Percentiles rank a stretch among this genome's conserved stretches.
Evolutionary conservation across 2,329 filamentous ascomycete genomes (phyloP).

Genomic region (Lachnellula suecica): DNA sequence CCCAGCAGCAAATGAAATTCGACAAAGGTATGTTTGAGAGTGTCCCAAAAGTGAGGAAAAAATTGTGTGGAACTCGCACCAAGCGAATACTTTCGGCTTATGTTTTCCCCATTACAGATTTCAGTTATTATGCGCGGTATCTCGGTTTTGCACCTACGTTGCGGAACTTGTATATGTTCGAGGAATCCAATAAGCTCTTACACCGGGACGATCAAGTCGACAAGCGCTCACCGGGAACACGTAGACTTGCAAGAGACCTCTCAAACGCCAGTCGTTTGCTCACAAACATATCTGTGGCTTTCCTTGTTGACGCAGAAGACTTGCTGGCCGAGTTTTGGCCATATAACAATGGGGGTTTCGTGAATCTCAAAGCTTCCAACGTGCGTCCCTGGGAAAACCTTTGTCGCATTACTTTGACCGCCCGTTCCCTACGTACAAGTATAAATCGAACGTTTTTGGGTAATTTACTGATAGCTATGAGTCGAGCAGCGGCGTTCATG

Average conservation of each 20-base stretch:
- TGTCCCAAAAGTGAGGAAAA: background rate
- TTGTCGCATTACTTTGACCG: constrained; percentile 3
- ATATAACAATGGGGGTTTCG: background rate
- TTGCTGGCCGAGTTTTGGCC: constrained; percentile 4
- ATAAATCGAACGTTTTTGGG: background rate
- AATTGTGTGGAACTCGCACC: background rate
- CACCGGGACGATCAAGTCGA: background rate
- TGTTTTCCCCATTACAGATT: background rate
- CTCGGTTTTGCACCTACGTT: background rate
- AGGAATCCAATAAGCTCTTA: background rate
- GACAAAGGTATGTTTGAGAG: background rate
- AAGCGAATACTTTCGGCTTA: background rate
- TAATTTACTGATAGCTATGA: background rate
- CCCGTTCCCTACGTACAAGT: background rate
- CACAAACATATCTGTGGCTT: constrained; percentile 5
- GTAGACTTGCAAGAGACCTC: background rate
- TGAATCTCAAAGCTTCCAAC: background rate
- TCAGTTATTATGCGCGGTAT: background rate
- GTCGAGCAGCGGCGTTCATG: constrained; percentile 14
- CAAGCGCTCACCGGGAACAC: background rate
- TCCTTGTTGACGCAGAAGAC: constrained; percentile 6
- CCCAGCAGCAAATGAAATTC: background rate
- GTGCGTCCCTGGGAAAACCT: constrained; percentile 4
- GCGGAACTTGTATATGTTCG: background rate
- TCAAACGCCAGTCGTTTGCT: constrained; percentile 2